These are phyloP conservation scores for Irpex sp. DNA, from an alignment of 1,284 basidiomycete species.

Conservation along the genomic window DNA sequence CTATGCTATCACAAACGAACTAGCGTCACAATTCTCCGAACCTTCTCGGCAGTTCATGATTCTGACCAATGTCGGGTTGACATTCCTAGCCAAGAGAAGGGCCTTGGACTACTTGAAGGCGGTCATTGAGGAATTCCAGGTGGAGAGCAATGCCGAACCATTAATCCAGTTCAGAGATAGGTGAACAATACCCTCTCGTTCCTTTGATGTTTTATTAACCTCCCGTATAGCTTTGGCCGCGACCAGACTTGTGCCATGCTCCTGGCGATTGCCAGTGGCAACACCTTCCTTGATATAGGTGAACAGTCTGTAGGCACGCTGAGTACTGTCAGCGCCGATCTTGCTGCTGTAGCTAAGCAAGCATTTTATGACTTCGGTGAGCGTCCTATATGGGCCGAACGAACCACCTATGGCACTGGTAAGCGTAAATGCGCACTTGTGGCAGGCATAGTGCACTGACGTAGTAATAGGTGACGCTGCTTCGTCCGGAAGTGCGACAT, in stretches of 20 bases:
- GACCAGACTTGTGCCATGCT: constrained; percentile 92
- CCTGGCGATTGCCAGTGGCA: constrained; percentile 75
- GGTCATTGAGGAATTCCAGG: constrained; percentile 68
- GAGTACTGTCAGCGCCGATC: constrained; percentile 52
- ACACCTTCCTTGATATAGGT: constrained; percentile 61
- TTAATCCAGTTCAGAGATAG: constrained; percentile 75
- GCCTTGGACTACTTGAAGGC: constrained; percentile 81
- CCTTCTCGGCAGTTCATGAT: constrained; percentile 79
- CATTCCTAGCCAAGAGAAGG: constrained; percentile 79
- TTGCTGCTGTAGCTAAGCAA: constrained; percentile 69
- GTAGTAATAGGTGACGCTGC: constrained; percentile 54
- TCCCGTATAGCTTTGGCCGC: constrained; percentile 65
- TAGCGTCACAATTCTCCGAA: constrained; percentile 77
- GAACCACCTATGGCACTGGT: constrained; percentile 68
- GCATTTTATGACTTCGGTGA: constrained; percentile 85
- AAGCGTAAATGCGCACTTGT: constrained; percentile 26
- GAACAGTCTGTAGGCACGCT: constrained; percentile 49
- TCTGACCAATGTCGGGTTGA: constrained; percentile 82
- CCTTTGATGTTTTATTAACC: not conserved
- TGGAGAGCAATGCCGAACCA: constrained; percentile 62
- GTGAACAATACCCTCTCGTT: constrained; percentile 28
- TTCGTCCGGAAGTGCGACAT: constrained; percentile 59
- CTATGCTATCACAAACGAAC: constrained; percentile 66
- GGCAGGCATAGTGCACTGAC: constrained; percentile 1
- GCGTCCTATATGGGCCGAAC: constrained; percentile 73